phyloP scores from a whole-genome alignment of 192 early-diverging fungal genomes.

The Geosiphon pyriformis region DNA sequence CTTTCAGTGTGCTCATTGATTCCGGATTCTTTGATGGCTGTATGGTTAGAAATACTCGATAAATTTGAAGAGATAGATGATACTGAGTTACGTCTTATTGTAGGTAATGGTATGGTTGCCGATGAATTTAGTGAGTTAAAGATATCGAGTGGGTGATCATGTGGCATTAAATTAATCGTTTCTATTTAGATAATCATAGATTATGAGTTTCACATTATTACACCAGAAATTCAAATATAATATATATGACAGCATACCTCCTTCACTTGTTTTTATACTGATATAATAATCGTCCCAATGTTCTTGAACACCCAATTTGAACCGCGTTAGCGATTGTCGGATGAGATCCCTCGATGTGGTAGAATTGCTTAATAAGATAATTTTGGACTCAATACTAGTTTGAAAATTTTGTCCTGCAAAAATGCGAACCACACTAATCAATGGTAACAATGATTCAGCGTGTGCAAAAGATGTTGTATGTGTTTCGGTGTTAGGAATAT shows the following conservation, averaged over 20 bases:
- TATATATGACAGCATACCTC: conserved; percentile 33
- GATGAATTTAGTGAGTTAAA: conserved; percentile 47
- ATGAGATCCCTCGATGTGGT: conserved; percentile 46
- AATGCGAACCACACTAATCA: conserved; percentile 43
- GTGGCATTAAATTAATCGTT: conserved; percentile 39
- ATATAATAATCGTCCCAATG: conserved; percentile 41
- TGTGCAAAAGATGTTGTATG: not conserved
- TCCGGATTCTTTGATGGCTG: not conserved
- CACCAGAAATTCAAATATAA: conserved; percentile 2
- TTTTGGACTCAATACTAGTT: conserved; percentile 38
- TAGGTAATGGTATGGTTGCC: conserved; percentile 45
- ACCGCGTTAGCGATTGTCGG: conserved; percentile 46
- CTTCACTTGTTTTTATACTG: conserved; percentile 45
- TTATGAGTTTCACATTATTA: not conserved
- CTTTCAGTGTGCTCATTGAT: not conserved
- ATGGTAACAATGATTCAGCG: not conserved
- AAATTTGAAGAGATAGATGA: conserved; percentile 37
- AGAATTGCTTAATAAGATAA: conserved; percentile 38
- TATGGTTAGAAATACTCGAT: conserved; percentile 26
- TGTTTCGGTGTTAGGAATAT: not conserved
- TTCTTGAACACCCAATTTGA: conserved; percentile 45
- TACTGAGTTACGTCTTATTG: conserved; percentile 38
- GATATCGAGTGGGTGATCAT: conserved; percentile 50
- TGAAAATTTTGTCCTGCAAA: conserved; percentile 45
- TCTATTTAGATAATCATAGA: conserved; percentile 28